These are phyloP conservation scores for Striga asiatica DNA, from an alignment of 257 asterid genomes.

Conservation along the genomic window DNA sequence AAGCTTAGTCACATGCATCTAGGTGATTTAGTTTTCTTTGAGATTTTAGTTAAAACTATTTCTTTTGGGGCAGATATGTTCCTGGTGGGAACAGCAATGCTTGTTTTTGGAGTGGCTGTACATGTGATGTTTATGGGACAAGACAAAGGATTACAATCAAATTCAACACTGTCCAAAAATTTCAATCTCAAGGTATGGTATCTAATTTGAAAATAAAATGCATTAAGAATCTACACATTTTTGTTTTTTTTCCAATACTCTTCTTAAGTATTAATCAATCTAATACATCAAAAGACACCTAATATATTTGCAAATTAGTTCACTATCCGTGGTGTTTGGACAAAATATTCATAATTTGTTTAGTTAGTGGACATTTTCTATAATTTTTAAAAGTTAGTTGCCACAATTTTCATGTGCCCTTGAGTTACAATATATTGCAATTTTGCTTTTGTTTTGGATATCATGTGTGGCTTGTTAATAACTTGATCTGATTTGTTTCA, in stretches of 20 bases:
- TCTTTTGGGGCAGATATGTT: conserved; percentile 53
- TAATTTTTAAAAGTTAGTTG: neutral
- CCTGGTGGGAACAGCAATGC: conserved; percentile 74
- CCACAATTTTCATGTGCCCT: neutral
- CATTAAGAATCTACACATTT: no score
- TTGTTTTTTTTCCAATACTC: neutral
- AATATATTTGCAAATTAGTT: no score
- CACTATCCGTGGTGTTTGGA: no score
- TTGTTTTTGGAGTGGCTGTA: conserved; percentile 56
- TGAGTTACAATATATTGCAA: neutral
- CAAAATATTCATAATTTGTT: neutral
- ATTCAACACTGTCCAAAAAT: conserved; percentile 16
- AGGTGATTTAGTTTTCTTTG: neutral
- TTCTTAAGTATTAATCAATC: no score
- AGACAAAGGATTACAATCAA: conserved; percentile 6
- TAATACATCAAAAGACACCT: no score
- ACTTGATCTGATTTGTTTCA: no score
- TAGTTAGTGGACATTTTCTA: neutral
- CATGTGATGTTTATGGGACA: conserved; percentile 64
- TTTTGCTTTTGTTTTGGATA: neutral
- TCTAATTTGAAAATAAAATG: neutral
- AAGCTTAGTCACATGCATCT: no score
- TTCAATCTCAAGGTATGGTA: conserved; percentile 22
- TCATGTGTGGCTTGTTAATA: no score
- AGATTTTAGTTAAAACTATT: neutral